phyloP scores from a whole-genome alignment of 1,284 basidiomycete genomes.

The Schizophyllum commune region DNA sequence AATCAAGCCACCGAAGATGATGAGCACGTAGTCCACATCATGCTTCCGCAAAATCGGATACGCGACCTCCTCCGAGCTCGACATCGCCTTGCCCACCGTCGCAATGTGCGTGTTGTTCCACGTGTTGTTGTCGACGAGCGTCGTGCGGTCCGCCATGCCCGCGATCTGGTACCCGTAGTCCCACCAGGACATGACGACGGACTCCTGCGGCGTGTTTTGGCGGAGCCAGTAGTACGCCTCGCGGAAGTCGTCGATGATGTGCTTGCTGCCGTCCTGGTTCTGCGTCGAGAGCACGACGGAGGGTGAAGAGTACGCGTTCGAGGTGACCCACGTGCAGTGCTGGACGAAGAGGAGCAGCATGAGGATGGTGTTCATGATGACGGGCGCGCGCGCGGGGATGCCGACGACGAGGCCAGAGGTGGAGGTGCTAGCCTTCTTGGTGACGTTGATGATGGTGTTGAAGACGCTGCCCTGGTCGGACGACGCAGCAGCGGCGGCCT shows the following conservation, averaged over 20 bases:
- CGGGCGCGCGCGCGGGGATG: slow-evolving; percentile 74
- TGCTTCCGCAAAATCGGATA: slow-evolving; percentile 97
- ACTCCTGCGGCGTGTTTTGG: slow-evolving; percentile 88
- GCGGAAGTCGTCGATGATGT: slow-evolving; percentile 99
- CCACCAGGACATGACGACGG: slow-evolving; percentile 99
- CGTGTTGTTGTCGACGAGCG: slow-evolving; percentile 98
- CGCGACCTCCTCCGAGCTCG: slow-evolving; percentile 87
- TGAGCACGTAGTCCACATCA: slow-evolving; percentile 95
- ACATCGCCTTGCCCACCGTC: slow-evolving; percentile 97
- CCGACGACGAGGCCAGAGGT: slow-evolving; percentile 69
- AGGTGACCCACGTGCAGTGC: slow-evolving; percentile 97
- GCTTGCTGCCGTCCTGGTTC: slow-evolving; percentile 79
- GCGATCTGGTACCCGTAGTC: slow-evolving; percentile 99
- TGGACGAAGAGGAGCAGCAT: slow-evolving; percentile 87
- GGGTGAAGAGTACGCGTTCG: slow-evolving; percentile 93
- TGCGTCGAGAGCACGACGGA: slow-evolving; percentile 90
- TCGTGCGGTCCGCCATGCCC: slow-evolving; percentile 97
- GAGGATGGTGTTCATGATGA: slow-evolving; percentile 71
- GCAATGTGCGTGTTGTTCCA: slow-evolving; percentile 99
- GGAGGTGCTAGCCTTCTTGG: slow-evolving; percentile 24
- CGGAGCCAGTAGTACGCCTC: slow-evolving; percentile 99
- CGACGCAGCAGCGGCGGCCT: slow-evolving; percentile 29
- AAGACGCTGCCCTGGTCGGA: slow-evolving; percentile 24
- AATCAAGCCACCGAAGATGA: slow-evolving; percentile 96
- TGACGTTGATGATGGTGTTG: slow-evolving; percentile 35